These are phyloP conservation scores for Leishmania amazonensis DNA, from an alignment of 208 protist genomes.

Conservation along the genomic window DNA sequence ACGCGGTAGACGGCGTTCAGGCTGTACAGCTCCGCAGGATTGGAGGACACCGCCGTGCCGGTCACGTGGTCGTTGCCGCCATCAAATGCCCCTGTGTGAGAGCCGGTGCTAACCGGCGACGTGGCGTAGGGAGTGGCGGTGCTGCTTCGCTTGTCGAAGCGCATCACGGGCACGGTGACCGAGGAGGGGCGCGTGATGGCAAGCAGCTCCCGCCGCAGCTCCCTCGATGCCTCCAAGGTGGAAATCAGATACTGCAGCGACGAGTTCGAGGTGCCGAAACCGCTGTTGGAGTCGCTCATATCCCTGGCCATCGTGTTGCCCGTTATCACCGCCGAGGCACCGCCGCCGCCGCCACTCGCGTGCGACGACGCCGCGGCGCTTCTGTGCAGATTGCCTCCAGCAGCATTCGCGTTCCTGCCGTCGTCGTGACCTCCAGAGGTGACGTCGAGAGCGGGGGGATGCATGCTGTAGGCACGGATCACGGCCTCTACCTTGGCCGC, in stretches of 20 bases:
- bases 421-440: background rate
- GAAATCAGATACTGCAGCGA: slow-evolving; percentile 15
- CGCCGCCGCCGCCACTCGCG: background rate
- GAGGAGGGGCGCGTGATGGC: slow-evolving; percentile 26
- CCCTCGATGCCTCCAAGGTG: slow-evolving; percentile 8
- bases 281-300: background rate
- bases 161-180: slow-evolving; percentile 22
- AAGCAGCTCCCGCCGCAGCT: slow-evolving; percentile 32
- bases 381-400: background rate
- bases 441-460: background rate
- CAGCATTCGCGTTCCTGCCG: background rate
- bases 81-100: background rate
- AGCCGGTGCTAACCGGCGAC: background rate
- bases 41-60: slow-evolving; percentile 7
- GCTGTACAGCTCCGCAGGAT: slow-evolving; percentile 38
- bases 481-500: slow-evolving; percentile 7
- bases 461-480: slow-evolving; percentile 14
- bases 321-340: background rate
- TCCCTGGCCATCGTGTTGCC: background rate
- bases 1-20: slow-evolving; percentile 56
- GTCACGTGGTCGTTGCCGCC: background rate
- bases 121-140: background rate
- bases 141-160: slow-evolving; percentile 1
- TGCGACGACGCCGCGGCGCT: slow-evolving; percentile 4
- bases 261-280: slow-evolving; percentile 1